Evolutionary conservation across 2,329 filamentous ascomycete genomes (phyloP).

Genomic region (Paecilomyces sp.): DNA sequence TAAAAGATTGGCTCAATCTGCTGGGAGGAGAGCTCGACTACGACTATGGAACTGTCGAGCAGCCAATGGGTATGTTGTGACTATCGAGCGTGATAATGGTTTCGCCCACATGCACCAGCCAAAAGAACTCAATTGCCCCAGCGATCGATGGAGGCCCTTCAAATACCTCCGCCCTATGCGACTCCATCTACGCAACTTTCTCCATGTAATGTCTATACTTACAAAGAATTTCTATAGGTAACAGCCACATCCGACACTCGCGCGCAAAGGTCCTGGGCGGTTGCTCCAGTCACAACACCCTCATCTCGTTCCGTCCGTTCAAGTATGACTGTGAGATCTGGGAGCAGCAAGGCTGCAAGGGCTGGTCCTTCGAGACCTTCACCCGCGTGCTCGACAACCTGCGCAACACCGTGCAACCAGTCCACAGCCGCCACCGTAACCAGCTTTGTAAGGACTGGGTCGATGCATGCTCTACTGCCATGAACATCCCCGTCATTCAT

Average conservation of each 20-base stretch:
- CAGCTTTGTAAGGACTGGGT: conserved; percentile 91
- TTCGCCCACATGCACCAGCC: not conserved
- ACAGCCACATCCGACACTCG: conserved; percentile 86
- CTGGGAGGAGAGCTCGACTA: conserved; percentile 86
- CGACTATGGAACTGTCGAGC: conserved; percentile 82
- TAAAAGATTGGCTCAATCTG: conserved; percentile 79
- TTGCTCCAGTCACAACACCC: conserved; percentile 88
- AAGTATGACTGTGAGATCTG: conserved; percentile 81
- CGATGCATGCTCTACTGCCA: conserved; percentile 66
- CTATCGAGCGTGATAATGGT: not conserved
- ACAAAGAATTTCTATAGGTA: conserved; percentile 47
- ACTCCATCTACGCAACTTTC: not conserved
- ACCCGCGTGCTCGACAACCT: conserved; percentile 75
- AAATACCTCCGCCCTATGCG: not conserved
- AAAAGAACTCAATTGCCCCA: not conserved
- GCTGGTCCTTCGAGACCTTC: conserved; percentile 82
- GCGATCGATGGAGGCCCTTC: not conserved
- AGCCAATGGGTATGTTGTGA: conserved; percentile 59
- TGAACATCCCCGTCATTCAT: conserved; percentile 71
- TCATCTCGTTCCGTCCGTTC: conserved; percentile 88
- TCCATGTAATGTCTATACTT: not conserved
- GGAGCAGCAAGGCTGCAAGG: conserved; percentile 72
- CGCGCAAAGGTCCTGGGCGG: conserved; percentile 87
- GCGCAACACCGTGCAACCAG: conserved; percentile 83
- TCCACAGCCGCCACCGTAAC: conserved; percentile 78